A percentile compares a stretch with the other conserved stretches of the same genome.
phyloP scores from a whole-genome alignment of 2,329 filamentous ascomycete species.

The Colletotrichum sp. region DNA sequence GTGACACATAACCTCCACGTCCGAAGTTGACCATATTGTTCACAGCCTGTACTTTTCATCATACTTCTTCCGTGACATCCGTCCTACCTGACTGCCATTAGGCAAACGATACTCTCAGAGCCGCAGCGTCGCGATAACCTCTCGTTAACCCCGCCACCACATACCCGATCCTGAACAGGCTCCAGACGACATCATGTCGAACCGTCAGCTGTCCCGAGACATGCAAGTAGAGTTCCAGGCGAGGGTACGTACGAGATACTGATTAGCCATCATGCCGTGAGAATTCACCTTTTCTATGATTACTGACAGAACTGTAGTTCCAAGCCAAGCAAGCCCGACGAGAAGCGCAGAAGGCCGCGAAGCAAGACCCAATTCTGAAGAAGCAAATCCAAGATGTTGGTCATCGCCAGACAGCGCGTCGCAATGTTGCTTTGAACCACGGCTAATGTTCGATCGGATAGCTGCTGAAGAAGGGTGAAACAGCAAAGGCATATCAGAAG shows the following conservation, averaged over 20 bases:
- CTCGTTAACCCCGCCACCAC: background rate
- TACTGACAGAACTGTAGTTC: constrained; percentile 43
- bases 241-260: constrained; percentile 44
- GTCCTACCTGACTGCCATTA: too few relatives aligned
- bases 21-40: background rate
- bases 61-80: background rate
- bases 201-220: constrained; percentile 63
- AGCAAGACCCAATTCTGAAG: constrained; percentile 65
- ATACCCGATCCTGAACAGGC: background rate
- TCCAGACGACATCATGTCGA: constrained; percentile 51
- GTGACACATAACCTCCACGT: background rate
- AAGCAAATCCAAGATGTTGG: constrained; percentile 64
- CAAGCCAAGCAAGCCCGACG: constrained; percentile 67
- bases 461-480: constrained; percentile 67
- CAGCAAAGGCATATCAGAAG: constrained; percentile 67
- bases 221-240: constrained; percentile 70
- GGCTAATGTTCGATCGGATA: constrained; percentile 13
- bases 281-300: background rate
- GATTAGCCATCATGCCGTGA: background rate
- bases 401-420: background rate
- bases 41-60: background rate
- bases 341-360: constrained; percentile 64
- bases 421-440: background rate
- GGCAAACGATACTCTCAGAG: background rate
- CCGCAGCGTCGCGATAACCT: background rate